Evolutionary conservation across 1,139 yeast species (phyloP).

Genomic region (Yarrowia galli): DNA sequence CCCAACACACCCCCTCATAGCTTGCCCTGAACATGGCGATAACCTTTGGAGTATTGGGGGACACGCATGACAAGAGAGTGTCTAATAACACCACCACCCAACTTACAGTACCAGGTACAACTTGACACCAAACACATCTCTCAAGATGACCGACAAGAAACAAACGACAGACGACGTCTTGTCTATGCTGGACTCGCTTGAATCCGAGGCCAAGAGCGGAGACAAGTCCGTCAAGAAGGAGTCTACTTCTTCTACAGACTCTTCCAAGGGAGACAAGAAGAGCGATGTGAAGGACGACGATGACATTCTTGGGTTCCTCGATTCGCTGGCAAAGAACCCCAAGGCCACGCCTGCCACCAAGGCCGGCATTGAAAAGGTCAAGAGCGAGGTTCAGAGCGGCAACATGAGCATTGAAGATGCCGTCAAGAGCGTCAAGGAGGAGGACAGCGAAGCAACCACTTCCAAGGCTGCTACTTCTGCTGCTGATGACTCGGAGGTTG

Average conservation of each 20-base stretch:
- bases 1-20: too few species aligned
- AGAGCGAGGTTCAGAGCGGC: constrained; percentile 33
- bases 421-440: constrained; percentile 17
- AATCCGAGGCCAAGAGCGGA: constrained; percentile 60
- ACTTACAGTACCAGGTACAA: too few species aligned
- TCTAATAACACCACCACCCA: not conserved
- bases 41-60: constrained; percentile 26
- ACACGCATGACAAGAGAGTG: constrained; percentile 15
- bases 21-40: not conserved
- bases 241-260: not conserved
- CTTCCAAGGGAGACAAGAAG: constrained; percentile 34
- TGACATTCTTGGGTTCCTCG: constrained; percentile 85
- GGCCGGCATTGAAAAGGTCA: constrained; percentile 40
- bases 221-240: constrained; percentile 47
- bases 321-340: constrained; percentile 61
- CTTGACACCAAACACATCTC: not conserved
- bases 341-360: constrained; percentile 44
- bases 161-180: constrained; percentile 71
- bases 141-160: constrained; percentile 27
- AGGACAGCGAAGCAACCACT: constrained; percentile 37
- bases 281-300: constrained; percentile 54
- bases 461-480: constrained; percentile 32
- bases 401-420: constrained; percentile 27
- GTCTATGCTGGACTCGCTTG: constrained; percentile 87
- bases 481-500: constrained; percentile 10